Evolutionary conservation across 1,139 yeast genomes (phyloP), one percentile per base, ranked within the genome.

Genomic region (Sugiyamaella xylanicola): DNA sequence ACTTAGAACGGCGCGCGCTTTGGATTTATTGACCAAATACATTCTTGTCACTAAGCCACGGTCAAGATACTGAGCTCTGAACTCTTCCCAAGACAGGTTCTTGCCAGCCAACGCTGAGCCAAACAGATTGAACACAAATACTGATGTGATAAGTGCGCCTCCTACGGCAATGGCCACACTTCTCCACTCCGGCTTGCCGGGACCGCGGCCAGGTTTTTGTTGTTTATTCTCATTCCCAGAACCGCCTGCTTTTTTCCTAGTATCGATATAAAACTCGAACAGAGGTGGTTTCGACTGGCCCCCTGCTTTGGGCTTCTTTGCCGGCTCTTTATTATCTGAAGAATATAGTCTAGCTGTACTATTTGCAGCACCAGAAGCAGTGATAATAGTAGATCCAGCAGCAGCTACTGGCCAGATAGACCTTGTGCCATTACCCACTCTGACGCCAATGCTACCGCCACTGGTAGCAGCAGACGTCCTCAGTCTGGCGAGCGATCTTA

Each of bases 61-160:
- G 62, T 89, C 95, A 43, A 93, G 77, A 68, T 86, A 92, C 59
- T 84, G 82, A 19, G 85, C 80, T 61, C 90, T 86, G 76, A 93
- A 92, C 71, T 90, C 96, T 72, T 93, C 98, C 82, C 92, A 90
- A 0, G 97, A 86, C 55, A 92, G 42, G 37, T 60, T 63, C 44
- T 61, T 61, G 48, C 56, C 51, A 40, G 35, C 22, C 44, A 47
- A 17, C 1, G 53, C 58, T 5, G 49, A 8, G 3, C 51, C 49
- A 35, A 54, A 36, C 22, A 51, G 25, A 20, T 49, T 53, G 29
- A 46, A 42, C 21, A 58, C 41, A 17, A 56, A 7, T 1, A 54
- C 48, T n/a, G 53, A 36, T n/a, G 54, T 36, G 17, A 53, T 13
- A 17, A 54, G 41, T 13, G 60, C 50, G 15, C 57, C 60, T 5